phyloP scores from a whole-genome alignment of 495 filamentous ascomycete genomes.

The Neurospora intermedia region DNA sequence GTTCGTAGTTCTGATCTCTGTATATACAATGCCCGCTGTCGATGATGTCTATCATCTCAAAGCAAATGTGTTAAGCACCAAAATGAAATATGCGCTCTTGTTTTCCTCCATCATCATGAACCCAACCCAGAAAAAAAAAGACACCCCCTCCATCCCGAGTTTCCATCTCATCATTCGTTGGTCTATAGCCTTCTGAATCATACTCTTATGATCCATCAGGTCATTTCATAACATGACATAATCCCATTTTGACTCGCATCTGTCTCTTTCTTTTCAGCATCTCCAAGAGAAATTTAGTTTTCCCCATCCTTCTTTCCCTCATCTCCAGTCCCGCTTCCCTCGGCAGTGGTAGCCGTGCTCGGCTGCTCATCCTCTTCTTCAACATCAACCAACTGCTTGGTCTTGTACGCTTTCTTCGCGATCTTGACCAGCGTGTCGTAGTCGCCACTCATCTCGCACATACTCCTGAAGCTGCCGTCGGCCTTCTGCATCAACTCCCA shows the following conservation, averaged over 20 bases:
- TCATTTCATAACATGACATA: neutral
- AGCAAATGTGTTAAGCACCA: neutral
- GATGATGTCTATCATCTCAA: neutral
- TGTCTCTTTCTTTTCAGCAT: neutral
- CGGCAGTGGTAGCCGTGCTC: neutral
- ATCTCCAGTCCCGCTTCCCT: neutral
- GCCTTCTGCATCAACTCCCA: conserved; percentile 62
- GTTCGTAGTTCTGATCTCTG: neutral
- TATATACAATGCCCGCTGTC: neutral
- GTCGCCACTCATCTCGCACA: conserved; percentile 95
- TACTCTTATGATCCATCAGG: neutral
- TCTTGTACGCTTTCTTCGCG: conserved; percentile 56
- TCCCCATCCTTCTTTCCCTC: neutral
- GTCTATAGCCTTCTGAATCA: neutral
- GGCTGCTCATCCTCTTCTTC: conserved; percentile 15
- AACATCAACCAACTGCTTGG: conserved; percentile 31
- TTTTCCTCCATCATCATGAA: neutral
- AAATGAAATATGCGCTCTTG: neutral
- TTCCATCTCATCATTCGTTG: neutral
- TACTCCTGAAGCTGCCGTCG: conserved; percentile 65
- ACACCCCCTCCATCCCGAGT: neutral
- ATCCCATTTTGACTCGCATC: neutral
- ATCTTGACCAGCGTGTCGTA: conserved; percentile 58
- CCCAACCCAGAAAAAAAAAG: neutral
- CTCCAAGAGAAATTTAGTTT: neutral